Conservation (phyloP, 2,329 filamentous ascomycete species). For the Fusarium virguliforme region DNA sequence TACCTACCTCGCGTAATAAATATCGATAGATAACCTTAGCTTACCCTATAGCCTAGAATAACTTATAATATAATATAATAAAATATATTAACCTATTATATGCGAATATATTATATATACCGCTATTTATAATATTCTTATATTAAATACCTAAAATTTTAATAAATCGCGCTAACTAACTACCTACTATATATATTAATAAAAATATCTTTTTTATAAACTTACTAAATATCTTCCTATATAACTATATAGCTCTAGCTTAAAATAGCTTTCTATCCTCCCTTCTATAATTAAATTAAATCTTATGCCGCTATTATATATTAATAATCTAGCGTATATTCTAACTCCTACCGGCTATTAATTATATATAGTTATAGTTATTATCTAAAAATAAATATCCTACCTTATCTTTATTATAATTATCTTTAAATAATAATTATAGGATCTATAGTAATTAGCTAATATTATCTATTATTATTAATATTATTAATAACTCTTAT, state of each 20-base stretch:
- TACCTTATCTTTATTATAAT: too few relatives aligned
- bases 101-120: neutral
- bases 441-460: too few relatives aligned
- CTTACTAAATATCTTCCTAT: slow-evolving; percentile 8
- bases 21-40: slow-evolving; percentile 14
- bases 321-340: too few relatives aligned
- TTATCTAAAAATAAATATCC: too few relatives aligned
- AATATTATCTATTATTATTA: too few relatives aligned
- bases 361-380: too few relatives aligned
- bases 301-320: too few relatives aligned
- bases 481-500: too few relatives aligned
- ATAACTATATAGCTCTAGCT: slow-evolving; percentile 4
- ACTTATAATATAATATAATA: neutral
- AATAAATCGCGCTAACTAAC: neutral
- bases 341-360: too few relatives aligned
- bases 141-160: neutral
- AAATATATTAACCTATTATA: neutral
- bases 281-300: too few relatives aligned
- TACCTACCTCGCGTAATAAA: neutral
- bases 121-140: neutral
- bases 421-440: too few relatives aligned
- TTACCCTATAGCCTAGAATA: neutral
- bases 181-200: neutral
- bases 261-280: too few relatives aligned
- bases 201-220: slow-evolving; percentile 1